Conservation (phyloP, 306 rosid genomes). For the Elaeagnus macrophylla region DNA sequence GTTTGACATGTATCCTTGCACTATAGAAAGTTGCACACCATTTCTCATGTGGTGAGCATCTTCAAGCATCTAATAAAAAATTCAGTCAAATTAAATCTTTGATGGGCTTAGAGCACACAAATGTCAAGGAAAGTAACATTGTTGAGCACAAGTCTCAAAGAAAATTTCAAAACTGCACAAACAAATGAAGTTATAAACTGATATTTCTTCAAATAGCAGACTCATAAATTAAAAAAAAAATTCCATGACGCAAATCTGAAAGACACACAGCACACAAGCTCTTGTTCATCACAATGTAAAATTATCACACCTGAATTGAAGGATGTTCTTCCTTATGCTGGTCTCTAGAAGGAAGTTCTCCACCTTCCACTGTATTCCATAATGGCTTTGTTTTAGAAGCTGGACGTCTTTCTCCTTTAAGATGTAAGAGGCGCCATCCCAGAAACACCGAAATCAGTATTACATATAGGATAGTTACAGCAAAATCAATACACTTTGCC, state of each 20-base stretch:
- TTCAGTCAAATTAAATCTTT: constrained; percentile 18
- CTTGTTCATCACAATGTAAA: neutral
- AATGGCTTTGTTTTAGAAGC: constrained; percentile 39
- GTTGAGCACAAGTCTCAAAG: too few species aligned
- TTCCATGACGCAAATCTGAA: neutral
- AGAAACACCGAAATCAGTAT: constrained; percentile 49
- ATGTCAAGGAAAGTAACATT: too few species aligned
- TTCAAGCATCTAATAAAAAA: constrained; percentile 56
- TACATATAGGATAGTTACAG: constrained; percentile 56
- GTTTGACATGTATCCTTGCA: constrained; percentile 82
- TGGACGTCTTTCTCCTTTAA: constrained; percentile 41
- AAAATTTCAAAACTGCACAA: too few species aligned
- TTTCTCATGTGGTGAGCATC: constrained; percentile 44
- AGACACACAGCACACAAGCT: neutral
- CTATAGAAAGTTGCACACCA: constrained; percentile 64
- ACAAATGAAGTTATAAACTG: too few species aligned
- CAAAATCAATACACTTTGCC: constrained; percentile 80
- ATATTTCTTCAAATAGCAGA: too few species aligned
- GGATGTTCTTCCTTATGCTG: constrained; percentile 64
- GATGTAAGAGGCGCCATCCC: constrained; percentile 76
- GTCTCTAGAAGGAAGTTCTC: constrained; percentile 36
- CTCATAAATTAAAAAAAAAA: too few species aligned
- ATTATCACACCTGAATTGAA: constrained; percentile 64
- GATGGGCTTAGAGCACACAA: constrained; percentile 5
- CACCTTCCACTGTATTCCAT: constrained; percentile 42